Evolutionary conservation across 2,329 filamentous ascomycete species (phyloP), one percentile per base, ranked within the genome.

Genomic region (Colletotrichum orchidophilum): DNA sequence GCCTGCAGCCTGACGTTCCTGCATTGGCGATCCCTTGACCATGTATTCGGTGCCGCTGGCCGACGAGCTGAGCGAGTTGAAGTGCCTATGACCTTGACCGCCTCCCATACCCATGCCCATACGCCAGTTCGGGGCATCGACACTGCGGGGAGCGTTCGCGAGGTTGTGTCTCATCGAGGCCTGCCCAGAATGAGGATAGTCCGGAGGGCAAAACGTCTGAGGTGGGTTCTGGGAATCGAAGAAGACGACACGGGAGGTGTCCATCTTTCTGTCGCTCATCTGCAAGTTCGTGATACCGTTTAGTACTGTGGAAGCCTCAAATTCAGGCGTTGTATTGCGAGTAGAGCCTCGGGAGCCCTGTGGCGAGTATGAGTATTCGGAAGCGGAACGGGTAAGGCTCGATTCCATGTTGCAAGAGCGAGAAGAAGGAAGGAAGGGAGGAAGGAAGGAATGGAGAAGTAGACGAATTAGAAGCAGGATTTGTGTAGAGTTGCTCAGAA

Each of bases 81-180:
- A 77, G 83, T 64, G 83, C 82, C 9, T 79, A 81, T 62, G 83
- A 83, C 55, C 80, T 82, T 63, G 81, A 81, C 26, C 77, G 81
- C 33, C 35, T 24, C 39, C 57, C 42, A 55, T 42, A 21, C 52
- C 42, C 26, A 55, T 62, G 3, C 58, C 29, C 46, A 58, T 57
- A 9, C 62, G 70, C 72, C 72, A 73, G 70, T 29, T 70, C 13
- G 35, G 31, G 5, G 58, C 54, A 26, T 72, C 66, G 29, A 70
- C n/a, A 27, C 54, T 64, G 7, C 58, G 72, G 27, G 57, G 59
- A 15, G 57, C 12, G 39, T 46, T 46, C 24, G n/a, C 46, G 24
- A 15, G 8, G 49, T 61, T 63, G 35, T 66, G 42, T 58, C 13
- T 65, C 66, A 57, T 66, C 42, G 26, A 42, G 18, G 53, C 61